Conservation (phyloP, 106 monocot genomes). For the Dioscorea zingiberensis region DNA sequence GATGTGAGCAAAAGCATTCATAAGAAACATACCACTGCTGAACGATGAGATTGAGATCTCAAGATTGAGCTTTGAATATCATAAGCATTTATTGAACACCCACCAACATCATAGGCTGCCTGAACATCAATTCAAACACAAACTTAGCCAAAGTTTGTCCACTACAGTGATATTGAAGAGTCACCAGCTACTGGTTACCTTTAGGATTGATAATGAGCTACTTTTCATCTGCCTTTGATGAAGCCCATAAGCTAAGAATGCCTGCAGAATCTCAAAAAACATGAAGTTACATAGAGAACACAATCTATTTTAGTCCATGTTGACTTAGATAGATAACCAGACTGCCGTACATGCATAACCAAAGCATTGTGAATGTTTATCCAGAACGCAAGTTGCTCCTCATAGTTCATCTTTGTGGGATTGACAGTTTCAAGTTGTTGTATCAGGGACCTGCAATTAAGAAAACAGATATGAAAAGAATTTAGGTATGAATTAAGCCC, state of each 20-base stretch:
- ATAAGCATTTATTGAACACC: slow-evolving; percentile 55
- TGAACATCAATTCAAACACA: slow-evolving; percentile 10
- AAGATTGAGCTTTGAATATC: slow-evolving; percentile 67
- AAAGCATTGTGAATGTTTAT: slow-evolving; percentile 91
- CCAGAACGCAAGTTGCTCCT: slow-evolving; percentile 84
- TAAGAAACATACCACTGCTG: slow-evolving; percentile 24
- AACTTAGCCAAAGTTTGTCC: background rate
- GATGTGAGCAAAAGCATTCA: background rate
- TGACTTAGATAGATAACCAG: too few species aligned
- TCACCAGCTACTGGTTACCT: slow-evolving; percentile 22
- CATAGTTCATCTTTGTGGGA: slow-evolving; percentile 50
- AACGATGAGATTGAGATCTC: slow-evolving; percentile 50
- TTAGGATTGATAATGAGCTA: slow-evolving; percentile 36
- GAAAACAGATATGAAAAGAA: too few species aligned
- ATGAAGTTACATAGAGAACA: too few species aligned
- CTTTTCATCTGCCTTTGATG: slow-evolving; percentile 48
- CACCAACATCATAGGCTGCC: slow-evolving; percentile 82
- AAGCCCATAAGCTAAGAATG: slow-evolving; percentile 73
- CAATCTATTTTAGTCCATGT: too few species aligned
- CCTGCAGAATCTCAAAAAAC: slow-evolving; percentile 33
- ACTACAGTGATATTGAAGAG: background rate
- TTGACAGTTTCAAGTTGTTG: slow-evolving; percentile 48
- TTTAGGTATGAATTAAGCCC: background rate
- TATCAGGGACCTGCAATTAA: slow-evolving; percentile 42
- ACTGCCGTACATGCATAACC: slow-evolving; percentile 79